These are phyloP conservation scores for Cystofilobasidium bisporidii DNA, from an alignment of 768 basidiomycete species.

Conservation along the genomic window DNA sequence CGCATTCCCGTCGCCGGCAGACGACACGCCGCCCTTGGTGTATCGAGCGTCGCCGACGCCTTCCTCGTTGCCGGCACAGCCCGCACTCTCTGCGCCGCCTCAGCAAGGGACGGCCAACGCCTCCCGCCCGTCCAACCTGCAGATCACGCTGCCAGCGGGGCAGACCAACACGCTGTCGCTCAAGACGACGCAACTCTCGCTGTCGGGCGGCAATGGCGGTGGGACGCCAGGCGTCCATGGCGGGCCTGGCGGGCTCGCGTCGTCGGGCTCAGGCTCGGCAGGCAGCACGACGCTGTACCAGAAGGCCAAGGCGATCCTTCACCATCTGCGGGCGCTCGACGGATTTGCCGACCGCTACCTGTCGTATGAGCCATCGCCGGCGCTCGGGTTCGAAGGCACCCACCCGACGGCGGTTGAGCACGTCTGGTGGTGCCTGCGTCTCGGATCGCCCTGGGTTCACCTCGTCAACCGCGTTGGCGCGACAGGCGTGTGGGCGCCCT, in stretches of 20 bases:
- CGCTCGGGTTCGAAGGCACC: conserved; percentile 34
- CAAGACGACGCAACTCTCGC: conserved; percentile 21
- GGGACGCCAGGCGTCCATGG: not conserved
- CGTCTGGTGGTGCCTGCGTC: conserved; percentile 86
- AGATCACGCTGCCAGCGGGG: conserved; percentile 20
- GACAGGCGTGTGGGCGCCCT: conserved; percentile 30
- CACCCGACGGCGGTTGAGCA: conserved; percentile 74
- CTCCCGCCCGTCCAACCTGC: conserved; percentile 8
- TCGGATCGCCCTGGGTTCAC: conserved; percentile 88
- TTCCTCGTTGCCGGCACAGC: not conserved
- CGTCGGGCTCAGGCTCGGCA: conserved; percentile 71
- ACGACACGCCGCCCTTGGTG: not conserved
- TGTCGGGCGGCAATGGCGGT: not conserved
- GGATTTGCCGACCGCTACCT: conserved; percentile 49
- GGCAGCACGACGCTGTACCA: conserved; percentile 69
- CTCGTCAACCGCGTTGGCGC: conserved; percentile 64
- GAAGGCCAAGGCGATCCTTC: conserved; percentile 70
- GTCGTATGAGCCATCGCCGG: conserved; percentile 26
- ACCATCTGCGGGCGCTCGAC: conserved; percentile 66
- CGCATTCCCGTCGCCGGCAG: not conserved
- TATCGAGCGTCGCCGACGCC: not conserved
- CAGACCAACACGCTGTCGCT: conserved; percentile 24
- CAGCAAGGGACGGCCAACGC: not conserved
- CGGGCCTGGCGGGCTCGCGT: conserved; percentile 42
- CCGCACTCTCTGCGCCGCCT: not conserved